phyloP scores from a whole-genome alignment of 176 grass and related monocot species.

The Paspalum vaginatum region DNA sequence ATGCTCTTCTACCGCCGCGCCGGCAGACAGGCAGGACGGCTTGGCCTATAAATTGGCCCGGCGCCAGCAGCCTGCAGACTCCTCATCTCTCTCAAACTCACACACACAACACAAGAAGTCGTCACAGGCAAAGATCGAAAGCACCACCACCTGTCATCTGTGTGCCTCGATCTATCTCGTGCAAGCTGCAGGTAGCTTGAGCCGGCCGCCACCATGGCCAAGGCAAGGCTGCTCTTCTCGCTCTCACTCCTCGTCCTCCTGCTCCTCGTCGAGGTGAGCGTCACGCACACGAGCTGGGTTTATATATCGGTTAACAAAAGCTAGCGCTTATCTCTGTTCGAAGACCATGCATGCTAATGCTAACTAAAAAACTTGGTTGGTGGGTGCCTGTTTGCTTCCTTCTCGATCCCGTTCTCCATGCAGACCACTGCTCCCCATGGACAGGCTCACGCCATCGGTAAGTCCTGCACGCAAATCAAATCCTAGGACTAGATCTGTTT shows the following conservation, averaged over 20 bases:
- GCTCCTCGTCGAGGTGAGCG: constrained; percentile 60
- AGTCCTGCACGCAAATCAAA: not conserved
- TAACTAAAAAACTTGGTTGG: not conserved
- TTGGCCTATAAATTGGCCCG: constrained; percentile 11
- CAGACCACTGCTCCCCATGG: constrained; percentile 45
- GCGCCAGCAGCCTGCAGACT: not conserved
- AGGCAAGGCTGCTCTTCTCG: not conserved
- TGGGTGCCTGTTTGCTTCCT: not conserved
- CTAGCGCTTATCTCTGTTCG: no score
- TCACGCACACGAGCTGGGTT: not conserved
- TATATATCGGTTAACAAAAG: no score
- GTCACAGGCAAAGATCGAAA: not conserved
- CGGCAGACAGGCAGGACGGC: no score
- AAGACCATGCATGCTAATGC: no score
- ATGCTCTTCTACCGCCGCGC: not conserved
- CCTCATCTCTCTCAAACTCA: not conserved
- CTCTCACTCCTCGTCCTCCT: constrained; percentile 49
- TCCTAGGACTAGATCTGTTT: not conserved
- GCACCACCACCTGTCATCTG: not conserved
- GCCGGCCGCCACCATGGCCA: constrained; percentile 33
- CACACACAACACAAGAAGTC: not conserved
- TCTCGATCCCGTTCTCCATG: not conserved
- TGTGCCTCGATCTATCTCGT: not conserved
- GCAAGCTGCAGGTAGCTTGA: no score
- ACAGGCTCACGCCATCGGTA: constrained; percentile 39